Evolutionary conservation across 352 stramenopile genomes (phyloP).

Genomic region (Peronosclerospora sorghi): DNA sequence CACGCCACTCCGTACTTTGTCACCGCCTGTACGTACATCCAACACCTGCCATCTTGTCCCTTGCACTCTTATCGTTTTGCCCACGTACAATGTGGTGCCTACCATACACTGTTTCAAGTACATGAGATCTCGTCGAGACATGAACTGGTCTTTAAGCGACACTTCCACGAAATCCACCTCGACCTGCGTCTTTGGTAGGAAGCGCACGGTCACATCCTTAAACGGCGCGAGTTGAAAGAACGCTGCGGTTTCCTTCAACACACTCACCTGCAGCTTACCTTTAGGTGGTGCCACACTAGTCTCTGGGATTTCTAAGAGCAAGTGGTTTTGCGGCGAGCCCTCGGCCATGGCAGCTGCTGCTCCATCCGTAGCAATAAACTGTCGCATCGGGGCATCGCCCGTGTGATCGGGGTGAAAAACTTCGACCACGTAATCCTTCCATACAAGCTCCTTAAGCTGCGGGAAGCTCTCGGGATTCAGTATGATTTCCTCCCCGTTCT

Average conservation of each 20-base stretch:
- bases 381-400: conserved; percentile 8
- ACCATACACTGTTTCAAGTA: conserved; percentile 66
- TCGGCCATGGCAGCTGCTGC: conserved; percentile 14
- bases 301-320: conserved; percentile 70
- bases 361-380: conserved; percentile 14
- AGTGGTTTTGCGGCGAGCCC: conserved; percentile 39
- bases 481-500: conserved; percentile 68
- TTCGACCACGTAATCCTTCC: conserved; percentile 72
- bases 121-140: conserved; percentile 87
- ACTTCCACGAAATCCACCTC: conserved; percentile 85
- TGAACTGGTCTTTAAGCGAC: conserved; percentile 87
- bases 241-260: conserved; percentile 70
- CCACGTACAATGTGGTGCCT: conserved; percentile 60
- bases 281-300: conserved; percentile 53
- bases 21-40: conserved; percentile 77
- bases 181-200: conserved; percentile 65
- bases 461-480: conserved; percentile 75
- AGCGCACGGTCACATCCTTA: conserved; percentile 75
- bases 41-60: conserved; percentile 79
- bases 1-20: conserved; percentile 87
- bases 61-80: conserved; percentile 67
- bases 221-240: conserved; percentile 65
- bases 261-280: conserved; percentile 70
- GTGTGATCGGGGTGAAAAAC: conserved; percentile 48
- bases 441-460: conserved; percentile 51